Evolutionary conservation across 768 basidiomycete genomes (phyloP), one percentile per base, ranked within the genome.

Genomic region (Dictyophora rubrovolvata): DNA sequence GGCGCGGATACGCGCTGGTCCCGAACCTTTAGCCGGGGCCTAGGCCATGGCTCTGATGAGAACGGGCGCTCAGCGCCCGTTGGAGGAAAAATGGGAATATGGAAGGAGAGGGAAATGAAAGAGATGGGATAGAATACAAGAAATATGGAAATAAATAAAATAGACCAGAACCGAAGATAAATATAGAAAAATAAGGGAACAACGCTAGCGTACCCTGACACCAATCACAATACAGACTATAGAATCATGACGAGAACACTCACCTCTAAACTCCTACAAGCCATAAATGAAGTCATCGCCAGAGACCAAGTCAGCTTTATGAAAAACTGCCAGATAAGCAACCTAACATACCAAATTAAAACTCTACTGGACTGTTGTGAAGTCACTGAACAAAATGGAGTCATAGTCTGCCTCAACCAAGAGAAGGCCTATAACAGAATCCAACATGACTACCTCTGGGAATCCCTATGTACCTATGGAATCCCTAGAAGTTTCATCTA

Each of bases 401-500:
- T 46, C 8, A 37, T 69, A 16, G 37, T 63, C 0, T 47, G 61
- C 17, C 56, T 51, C 0, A 11, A 56, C 54, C 68, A 66, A 59
- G 65, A 64, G 34, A 65, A 65, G 35, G 64, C 64, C 42, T 64
- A 66, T 53, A 58, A 66, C 54, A 53, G 34, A 53, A 63, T 66
- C 20, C 22, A 50, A 11, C 65, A 66, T 34, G 56, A 62, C 5
- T 66, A 66, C 48, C 57, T 66, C 6, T 61, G 61, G 62, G n/a
- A 46, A 16, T 53, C 42, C 7, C 55, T 66, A 18, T 8, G 17
- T 5, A 33, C 10, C 17, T 60, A 62, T 35, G 50, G 42, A 17
- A 20, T 67, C 47, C 66, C 65, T 2, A 49, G 53, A 6, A 4
- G 2, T 1, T 68, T 66, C 59, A 65, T 67, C 3, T 55, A 65